Base-by-base conservation (phyloP, 768 basidiomycete species). In the Amanita pallidorosea region DNA sequence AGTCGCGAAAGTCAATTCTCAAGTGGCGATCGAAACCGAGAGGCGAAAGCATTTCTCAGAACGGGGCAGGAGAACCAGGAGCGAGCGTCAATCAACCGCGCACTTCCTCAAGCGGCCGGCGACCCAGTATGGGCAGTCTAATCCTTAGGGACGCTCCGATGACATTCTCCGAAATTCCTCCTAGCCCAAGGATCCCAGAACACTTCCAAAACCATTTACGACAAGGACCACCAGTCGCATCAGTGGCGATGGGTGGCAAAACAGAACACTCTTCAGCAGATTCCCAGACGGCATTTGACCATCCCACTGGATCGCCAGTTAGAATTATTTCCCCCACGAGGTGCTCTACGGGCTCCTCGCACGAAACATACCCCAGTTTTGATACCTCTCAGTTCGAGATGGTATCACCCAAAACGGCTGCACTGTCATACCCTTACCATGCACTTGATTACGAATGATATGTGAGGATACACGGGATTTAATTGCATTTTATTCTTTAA, bases 351-450 rank as follows among this genome's bases (percentile, higher is more conserved):
- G 60, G 67, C 44, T 74, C 75, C 35, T 75, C 72, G 18, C 64
- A 64, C 44, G 68, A 68, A 45, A 71, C 70, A 51, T 66, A 72
- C 18, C 72, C 73, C 34, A 82, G 79, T 59, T 73, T 81, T 52
- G 83, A 87, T 57, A 70, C 67, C 12, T 78, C 80, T 13, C 80
- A 83, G 58, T 84, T 83, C 58, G 84, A 85, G 65, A 74, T 82
- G 34, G 73, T 83, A 27, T 74, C 77, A 20, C 71, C 81, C 36
- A 73, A 73, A 57, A 62, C 64, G 54, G 55, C 69, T 61, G 57
- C 69, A 35, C 58, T 82, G 54, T 67, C 73, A 53, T 81, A 81
- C 60, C 81, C 83, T 18, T 81, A 81, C 58, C 70, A 76, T 63
- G 67, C 64, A 23, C 61, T 76, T 50, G 77, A 80, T 58, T 71